Evolutionary conservation across 768 basidiomycete species (phyloP).

Genomic region (Gyrodon lividus): DNA sequence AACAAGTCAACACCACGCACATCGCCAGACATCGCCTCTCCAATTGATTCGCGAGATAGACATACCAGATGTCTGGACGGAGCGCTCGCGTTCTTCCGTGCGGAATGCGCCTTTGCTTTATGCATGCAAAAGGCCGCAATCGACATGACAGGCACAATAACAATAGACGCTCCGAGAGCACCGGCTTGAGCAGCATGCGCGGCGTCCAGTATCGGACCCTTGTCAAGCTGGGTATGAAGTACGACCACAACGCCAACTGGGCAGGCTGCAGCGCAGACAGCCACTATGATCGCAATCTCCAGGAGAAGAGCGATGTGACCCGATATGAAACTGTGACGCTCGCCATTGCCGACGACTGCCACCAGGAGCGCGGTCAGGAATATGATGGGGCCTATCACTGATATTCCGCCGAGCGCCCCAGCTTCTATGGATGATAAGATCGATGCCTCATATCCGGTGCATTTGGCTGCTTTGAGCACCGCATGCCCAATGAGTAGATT

Average conservation of each 20-base stretch:
- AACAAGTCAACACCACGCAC: not conserved
- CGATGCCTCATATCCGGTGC: slow-evolving; percentile 9
- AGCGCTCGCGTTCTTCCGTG: not conserved
- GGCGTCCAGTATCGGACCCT: not conserved
- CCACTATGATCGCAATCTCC: slow-evolving; percentile 8
- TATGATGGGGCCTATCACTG: slow-evolving; percentile 10
- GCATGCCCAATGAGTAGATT: slow-evolving; percentile 12
- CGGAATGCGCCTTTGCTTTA: slow-evolving; percentile 2
- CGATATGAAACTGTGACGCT: not conserved
- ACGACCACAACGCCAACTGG: slow-evolving; percentile 6
- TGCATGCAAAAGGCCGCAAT: slow-evolving; percentile 6
- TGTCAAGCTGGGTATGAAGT: not conserved
- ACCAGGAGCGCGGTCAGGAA: slow-evolving; percentile 2
- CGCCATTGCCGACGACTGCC: slow-evolving; percentile 1
- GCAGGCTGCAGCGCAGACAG: slow-evolving; percentile 14
- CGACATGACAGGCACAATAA: slow-evolving; percentile 7
- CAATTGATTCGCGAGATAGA: too few species aligned
- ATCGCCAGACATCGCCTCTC: not conserved
- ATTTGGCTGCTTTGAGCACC: slow-evolving; percentile 11
- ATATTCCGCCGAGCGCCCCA: slow-evolving; percentile 13
- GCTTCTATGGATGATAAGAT: slow-evolving; percentile 9
- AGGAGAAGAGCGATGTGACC: slow-evolving; percentile 3
- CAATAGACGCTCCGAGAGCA: slow-evolving; percentile 8
- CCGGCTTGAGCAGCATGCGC: slow-evolving; percentile 17
- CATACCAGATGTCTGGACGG: slow-evolving; percentile 5